Percentiles rank a stretch among this genome's conserved stretches.
Conservation (phyloP, 148 eudicot genomes). For the Chenopodium suecicum region DNA sequence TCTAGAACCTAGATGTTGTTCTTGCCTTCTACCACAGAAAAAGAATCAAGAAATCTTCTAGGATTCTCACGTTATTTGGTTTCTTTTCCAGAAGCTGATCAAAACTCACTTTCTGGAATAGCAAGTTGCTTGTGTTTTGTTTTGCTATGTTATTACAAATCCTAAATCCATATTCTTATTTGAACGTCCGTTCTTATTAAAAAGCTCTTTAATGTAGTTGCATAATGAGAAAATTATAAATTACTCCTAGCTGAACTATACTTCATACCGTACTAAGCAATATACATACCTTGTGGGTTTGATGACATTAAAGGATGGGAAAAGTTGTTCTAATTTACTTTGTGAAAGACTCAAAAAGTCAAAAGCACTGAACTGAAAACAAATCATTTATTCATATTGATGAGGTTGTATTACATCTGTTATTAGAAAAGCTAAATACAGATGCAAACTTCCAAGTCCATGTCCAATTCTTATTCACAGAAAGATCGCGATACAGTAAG, state of each 20-base stretch:
- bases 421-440: slow-evolving; percentile 1
- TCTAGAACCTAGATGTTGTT: neutral
- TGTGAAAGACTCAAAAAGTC: neutral
- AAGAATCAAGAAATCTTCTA: neutral
- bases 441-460: neutral
- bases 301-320: neutral
- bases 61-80: neutral
- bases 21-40: neutral
- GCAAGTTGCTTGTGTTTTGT: too few species aligned
- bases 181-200: too few species aligned
- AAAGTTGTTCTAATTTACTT: too few species aligned
- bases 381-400: slow-evolving; percentile 20
- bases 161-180: too few species aligned
- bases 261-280: too few species aligned
- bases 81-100: neutral
- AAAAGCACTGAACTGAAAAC: neutral
- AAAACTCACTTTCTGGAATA: neutral
- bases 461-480: neutral
- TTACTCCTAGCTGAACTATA: neutral
- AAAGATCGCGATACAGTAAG: neutral
- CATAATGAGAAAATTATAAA: neutral
- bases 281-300: neutral
- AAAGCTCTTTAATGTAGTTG: neutral
- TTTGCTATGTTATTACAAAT: too few species aligned
- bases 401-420: slow-evolving; percentile 6